Evolutionary conservation across 2,329 filamentous ascomycete species (phyloP), one percentile per base, ranked within the genome.

Genomic region (Cladophialophora immunda): DNA sequence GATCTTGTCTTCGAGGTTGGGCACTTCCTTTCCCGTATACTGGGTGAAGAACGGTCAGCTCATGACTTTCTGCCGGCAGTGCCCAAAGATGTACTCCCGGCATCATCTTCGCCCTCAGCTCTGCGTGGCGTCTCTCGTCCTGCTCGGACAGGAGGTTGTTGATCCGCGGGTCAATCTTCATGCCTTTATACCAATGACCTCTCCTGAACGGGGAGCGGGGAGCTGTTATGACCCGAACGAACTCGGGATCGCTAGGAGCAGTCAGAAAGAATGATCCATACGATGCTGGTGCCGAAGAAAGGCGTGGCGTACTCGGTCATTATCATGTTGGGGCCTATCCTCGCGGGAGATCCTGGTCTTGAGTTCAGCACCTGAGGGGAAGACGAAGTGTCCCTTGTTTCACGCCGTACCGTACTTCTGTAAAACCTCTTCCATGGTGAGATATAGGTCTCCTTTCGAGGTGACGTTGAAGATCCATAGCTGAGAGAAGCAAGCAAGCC

Each of bases 11-110:
- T 72, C 70, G 34, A 71, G 58, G 29, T 54, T 55, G n/a, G 61
- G 63, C n/a, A 64, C 54, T 34, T 71, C 69, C 59, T 67, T 71
- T 5, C 59, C 67, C 1, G 67, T 56, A 36, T 69, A 69, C 68
- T 68, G 32, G 29, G n/a, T 4, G 25, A 22, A 34, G 25, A 60
- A 1, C n/a, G 17, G 58, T 60, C 38, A 60, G n/a, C 22, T 27
- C 50, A 22, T 32, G 30, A 22, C 1, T 15, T 2, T 60, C 19
- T 32, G 11, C 9, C 2, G 15, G 5, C 22, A 17, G 6, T 11
- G 8, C 19, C 25, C 25, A 65, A 38, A 52, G 22, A 64, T 27
- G 3, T 65, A 68, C 68, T 22, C 52, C 66, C 17, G 45, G 22
- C 27, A 54, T 62, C 57, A 66, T 58, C 64, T 66, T 68, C n/a